Evolutionary conservation across 106 monocot genomes (phyloP).

Genomic region (Narthecium ossifragum): DNA sequence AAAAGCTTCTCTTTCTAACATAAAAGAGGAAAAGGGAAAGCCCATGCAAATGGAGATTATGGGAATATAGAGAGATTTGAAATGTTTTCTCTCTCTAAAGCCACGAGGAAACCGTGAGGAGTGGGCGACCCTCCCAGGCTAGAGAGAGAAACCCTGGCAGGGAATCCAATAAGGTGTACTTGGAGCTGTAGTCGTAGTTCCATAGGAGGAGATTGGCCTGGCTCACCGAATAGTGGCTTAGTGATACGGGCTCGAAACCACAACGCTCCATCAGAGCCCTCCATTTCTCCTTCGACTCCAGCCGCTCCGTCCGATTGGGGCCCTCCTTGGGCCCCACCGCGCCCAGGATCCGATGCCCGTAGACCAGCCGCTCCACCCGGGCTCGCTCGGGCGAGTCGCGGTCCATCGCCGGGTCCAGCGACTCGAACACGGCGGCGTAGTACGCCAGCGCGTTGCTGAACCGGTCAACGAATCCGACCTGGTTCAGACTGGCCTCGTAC

Average conservation of each 20-base stretch:
- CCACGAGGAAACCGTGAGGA: slow-evolving; percentile 92
- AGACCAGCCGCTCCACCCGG: slow-evolving; percentile 53
- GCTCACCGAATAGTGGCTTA: slow-evolving; percentile 87
- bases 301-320: slow-evolving; percentile 36
- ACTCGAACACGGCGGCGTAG: slow-evolving; percentile 76
- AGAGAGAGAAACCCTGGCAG: slow-evolving; percentile 64
- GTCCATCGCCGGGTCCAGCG: slow-evolving; percentile 62
- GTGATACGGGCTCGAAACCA: slow-evolving; percentile 41
- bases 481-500: slow-evolving; percentile 54
- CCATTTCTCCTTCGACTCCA: slow-evolving; percentile 63
- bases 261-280: slow-evolving; percentile 57
- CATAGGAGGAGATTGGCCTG: slow-evolving; percentile 87
- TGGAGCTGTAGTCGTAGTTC: slow-evolving; percentile 81
- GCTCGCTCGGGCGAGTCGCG: slow-evolving; percentile 55
- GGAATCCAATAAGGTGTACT: slow-evolving; percentile 63
- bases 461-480: slow-evolving; percentile 46
- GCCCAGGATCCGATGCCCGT: slow-evolving; percentile 49
- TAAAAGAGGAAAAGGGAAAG: not conserved
- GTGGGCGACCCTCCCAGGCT: slow-evolving; percentile 62
- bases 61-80: not conserved
- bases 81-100: slow-evolving; percentile 9
- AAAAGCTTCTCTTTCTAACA: not conserved
- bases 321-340: slow-evolving; percentile 35
- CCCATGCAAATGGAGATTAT: not conserved
- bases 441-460: slow-evolving; percentile 54